phyloP scores from a whole-genome alignment of 108 stramenopile genomes.

The Skeletonema potamos region DNA sequence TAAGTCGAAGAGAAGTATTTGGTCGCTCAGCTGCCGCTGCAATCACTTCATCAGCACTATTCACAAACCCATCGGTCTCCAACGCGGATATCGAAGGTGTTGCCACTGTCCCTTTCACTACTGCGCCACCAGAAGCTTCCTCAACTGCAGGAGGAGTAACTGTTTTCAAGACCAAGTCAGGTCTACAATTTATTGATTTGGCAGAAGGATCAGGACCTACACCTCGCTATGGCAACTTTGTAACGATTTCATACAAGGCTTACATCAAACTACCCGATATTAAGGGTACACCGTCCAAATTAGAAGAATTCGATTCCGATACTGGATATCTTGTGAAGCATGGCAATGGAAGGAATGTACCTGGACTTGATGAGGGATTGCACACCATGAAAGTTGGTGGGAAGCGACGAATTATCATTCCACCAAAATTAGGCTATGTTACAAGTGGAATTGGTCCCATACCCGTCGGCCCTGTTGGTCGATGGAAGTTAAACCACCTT shows the following conservation, averaged over 20 bases:
- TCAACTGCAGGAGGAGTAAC: conserved; percentile 42
- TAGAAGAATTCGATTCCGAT: conserved; percentile 66
- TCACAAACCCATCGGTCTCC: conserved; percentile 13
- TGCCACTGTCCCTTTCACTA: conserved; percentile 29
- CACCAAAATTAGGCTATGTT: conserved; percentile 84
- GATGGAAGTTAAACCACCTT: conserved; percentile 61
- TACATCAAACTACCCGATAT: conserved; percentile 81
- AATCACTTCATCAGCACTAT: conserved; percentile 1
- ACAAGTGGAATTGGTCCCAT: conserved; percentile 68
- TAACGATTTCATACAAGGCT: conserved; percentile 69
- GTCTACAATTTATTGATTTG: conserved; percentile 78
- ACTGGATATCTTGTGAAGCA: conserved; percentile 73
- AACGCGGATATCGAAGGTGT: conserved; percentile 54
- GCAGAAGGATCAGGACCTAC: conserved; percentile 48
- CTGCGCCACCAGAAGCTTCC: conserved; percentile 18
- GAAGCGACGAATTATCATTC: conserved; percentile 72
- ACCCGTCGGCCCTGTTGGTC: conserved; percentile 66
- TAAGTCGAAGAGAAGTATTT: conserved; percentile 24
- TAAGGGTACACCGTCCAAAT: conserved; percentile 29
- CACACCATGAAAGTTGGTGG: conserved; percentile 85
- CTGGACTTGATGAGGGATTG: conserved; percentile 83
- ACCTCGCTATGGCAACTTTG: conserved; percentile 78
- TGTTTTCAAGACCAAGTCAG: conserved; percentile 70
- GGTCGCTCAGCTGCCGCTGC: conserved; percentile 15
- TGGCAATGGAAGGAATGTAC: conserved; percentile 80